Evolutionary conservation across 2,329 filamentous ascomycete species (phyloP).

Genomic region (Gaeumannomyces tritici): DNA sequence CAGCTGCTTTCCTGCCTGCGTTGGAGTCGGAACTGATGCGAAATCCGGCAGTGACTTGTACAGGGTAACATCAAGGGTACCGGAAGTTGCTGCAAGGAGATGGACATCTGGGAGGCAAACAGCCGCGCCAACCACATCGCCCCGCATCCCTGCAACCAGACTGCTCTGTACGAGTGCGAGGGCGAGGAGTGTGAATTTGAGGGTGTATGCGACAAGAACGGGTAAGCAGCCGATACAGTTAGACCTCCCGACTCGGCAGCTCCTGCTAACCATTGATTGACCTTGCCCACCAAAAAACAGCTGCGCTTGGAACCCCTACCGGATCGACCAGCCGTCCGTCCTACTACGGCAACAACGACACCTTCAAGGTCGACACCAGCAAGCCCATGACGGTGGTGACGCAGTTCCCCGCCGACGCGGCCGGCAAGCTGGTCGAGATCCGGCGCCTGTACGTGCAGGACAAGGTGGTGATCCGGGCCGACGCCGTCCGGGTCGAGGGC

Average conservation of each 20-base stretch:
- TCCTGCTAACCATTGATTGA: conserved; percentile 17
- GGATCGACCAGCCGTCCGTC: conserved; percentile 15
- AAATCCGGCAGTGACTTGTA: conserved; percentile 7
- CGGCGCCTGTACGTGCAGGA: conserved; percentile 18
- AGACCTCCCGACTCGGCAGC: conserved; percentile 16
- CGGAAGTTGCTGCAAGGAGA: conserved; percentile 43
- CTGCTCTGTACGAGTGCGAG: conserved; percentile 31
- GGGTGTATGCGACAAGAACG: conserved; percentile 33
- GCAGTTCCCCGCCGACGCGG: conserved; percentile 26
- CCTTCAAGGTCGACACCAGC: conserved; percentile 31
- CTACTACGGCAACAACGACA: conserved; percentile 18
- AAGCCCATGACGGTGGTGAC: conserved; percentile 26
- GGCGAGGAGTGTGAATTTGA: conserved; percentile 27
- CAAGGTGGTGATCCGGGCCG: conserved; percentile 6
- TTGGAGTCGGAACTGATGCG: not conserved
- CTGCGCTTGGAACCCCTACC: conserved; percentile 24
- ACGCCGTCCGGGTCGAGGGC: not conserved
- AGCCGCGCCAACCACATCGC: conserved; percentile 31
- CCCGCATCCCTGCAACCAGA: conserved; percentile 37
- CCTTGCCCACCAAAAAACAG: conserved; percentile 20
- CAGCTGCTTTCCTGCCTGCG: no score
- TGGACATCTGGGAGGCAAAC: conserved; percentile 49
- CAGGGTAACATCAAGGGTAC: conserved; percentile 28
- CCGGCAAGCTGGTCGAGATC: conserved; percentile 15
- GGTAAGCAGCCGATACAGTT: conserved; percentile 20